Base-by-base conservation (phyloP, 805 yeast genomes). In the Starmerella vaccinii region DNA sequence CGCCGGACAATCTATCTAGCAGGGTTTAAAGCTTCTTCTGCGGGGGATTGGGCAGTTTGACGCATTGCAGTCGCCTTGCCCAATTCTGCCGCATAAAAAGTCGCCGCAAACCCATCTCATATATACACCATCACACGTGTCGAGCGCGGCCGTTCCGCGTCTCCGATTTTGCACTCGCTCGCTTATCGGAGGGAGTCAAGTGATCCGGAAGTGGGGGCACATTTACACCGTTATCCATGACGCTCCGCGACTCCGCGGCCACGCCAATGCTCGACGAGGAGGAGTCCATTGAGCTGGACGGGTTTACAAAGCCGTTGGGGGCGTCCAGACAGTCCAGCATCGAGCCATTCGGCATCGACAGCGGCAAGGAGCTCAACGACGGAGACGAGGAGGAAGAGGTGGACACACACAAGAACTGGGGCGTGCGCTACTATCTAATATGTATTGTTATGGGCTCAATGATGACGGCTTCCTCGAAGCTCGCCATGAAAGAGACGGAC, bases 381-480 rank as follows among this genome's bases (percentile, higher is more conserved):
- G 40, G 21, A 7, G 24, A 10, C n/a, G 24, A 6, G 8, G 42
- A 38, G 19, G 42, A 37, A 9, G 41, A 37, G 41, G n/a, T 23
- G 9, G 43, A 39, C 15, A 19, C 19, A 15, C 45, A 41, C 45
- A 26, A 26, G 23, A 21, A 21, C 24, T n/a, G 27, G n/a, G 52
- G 49, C 5, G 18, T 46, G n/a, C 24, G 33, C 16, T 33, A 51
- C 32, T 56, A 52, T 37, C 32, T 56, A 2, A 12, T 47, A n/a
- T 46, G 52, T 12, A 19, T 57, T 22, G 23, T 55, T 15, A 35
- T 35, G 27, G 56, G 57, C 10, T 34, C 56, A 2, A 10, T 47
- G 15, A 54, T 54, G 61, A 53, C 50, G 18, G 61, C 61, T 16
- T 5, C 47, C 5, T 52, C 59, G 4, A 57, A 57, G 23, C 30